Percentiles rank a stretch among this genome's conserved stretches.
Evolutionary conservation across 2,329 filamentous ascomycete genomes (phyloP).

Genomic region (Aureobasidium zeae): DNA sequence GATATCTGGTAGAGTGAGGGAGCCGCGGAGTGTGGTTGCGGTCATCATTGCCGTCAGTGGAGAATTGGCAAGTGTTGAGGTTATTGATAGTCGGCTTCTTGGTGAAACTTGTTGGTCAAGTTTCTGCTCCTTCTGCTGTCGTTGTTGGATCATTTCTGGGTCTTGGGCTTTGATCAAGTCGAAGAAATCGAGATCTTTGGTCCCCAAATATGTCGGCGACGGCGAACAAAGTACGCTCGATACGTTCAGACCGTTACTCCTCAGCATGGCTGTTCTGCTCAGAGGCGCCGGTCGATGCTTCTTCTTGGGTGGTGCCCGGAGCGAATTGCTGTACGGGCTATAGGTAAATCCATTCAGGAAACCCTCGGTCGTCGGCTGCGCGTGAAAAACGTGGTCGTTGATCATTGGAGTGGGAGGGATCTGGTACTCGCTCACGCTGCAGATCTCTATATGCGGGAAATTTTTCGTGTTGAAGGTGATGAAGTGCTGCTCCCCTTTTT

Average conservation of each 20-base stretch:
- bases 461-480: conserved; percentile 6
- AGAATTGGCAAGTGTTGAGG: neutral
- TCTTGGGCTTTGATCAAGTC: conserved; percentile 2
- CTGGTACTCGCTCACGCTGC: conserved; percentile 5
- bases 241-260: neutral
- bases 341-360: neutral
- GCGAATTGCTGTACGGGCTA: neutral
- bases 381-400: neutral
- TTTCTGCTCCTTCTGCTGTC: neutral
- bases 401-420: neutral
- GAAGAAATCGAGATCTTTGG: neutral
- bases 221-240: neutral
- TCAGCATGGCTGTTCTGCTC: neutral
- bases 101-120: neutral
- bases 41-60: neutral
- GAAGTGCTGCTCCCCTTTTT: conserved; percentile 1
- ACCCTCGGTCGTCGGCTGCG: neutral
- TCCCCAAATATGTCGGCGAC: conserved; percentile 1
- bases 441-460: conserved; percentile 1
- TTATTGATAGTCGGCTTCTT: neutral
- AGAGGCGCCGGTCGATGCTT: conserved; percentile 10
- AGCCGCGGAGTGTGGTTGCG: neutral
- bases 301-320: neutral
- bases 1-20: neutral
- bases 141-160: conserved; percentile 1